Evolutionary conservation across 306 rosid species (phyloP).

Genomic region (Crotalaria pallida): DNA sequence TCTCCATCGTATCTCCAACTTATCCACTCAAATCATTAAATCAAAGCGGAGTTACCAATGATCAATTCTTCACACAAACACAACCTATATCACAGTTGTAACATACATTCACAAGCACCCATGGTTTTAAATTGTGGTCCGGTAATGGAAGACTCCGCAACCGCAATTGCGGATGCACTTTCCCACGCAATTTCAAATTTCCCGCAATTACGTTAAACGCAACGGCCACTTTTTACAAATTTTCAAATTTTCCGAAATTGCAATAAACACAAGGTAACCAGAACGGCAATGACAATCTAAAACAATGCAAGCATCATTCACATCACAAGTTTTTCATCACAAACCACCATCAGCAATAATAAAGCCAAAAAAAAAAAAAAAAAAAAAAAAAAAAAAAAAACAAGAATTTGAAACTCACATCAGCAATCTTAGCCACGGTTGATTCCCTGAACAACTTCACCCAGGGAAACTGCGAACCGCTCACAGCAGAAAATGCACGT

Average conservation of each 20-base stretch:
- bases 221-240: too few relatives aligned
- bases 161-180: too few relatives aligned
- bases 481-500: constrained; percentile 73
- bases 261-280: too few relatives aligned
- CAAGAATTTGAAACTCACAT: constrained; percentile 57
- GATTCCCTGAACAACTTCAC: constrained; percentile 76
- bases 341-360: too few relatives aligned
- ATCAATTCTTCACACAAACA: background rate
- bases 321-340: background rate
- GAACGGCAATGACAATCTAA: too few relatives aligned
- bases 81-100: background rate
- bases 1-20: background rate
- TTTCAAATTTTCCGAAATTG: too few relatives aligned
- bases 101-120: background rate
- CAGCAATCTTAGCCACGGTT: constrained; percentile 65
- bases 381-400: too few relatives aligned
- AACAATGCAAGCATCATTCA: background rate
- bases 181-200: too few relatives aligned
- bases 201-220: too few relatives aligned
- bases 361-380: too few relatives aligned
- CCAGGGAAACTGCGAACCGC: constrained; percentile 92
- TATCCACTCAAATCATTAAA: background rate
- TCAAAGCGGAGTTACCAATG: background rate
- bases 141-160: too few relatives aligned
- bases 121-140: too few relatives aligned